Conservation (phyloP, 2,329 filamentous ascomycete species). For the Aspergillus novoparasiticus region DNA sequence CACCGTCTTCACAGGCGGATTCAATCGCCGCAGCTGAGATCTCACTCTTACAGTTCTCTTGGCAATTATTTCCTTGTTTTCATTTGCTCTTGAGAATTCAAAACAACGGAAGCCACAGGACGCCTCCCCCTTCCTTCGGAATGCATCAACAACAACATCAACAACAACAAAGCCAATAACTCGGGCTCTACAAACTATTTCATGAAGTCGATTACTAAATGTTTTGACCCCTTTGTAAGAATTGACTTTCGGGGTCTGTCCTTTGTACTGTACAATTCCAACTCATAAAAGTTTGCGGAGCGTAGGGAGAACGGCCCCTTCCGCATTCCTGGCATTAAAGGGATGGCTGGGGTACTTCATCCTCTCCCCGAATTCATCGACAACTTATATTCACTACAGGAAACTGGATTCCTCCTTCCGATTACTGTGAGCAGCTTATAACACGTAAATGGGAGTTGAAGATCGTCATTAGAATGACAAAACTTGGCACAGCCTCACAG, state of each 20-base stretch:
- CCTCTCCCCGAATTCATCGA: background rate
- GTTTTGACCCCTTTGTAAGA: background rate
- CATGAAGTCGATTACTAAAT: background rate
- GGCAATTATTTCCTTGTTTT: background rate
- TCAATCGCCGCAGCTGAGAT: background rate
- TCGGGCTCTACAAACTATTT: background rate
- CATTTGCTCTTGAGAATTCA: background rate
- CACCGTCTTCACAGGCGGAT: background rate
- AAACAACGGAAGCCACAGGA: background rate
- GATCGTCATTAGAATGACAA: no score
- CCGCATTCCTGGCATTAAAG: background rate
- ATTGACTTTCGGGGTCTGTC: background rate
- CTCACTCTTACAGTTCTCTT: background rate
- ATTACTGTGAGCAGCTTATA: background rate
- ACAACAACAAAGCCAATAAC: background rate
- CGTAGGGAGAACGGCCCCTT: background rate
- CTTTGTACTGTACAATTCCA: background rate
- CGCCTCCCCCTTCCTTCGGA: background rate
- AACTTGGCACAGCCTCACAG: background rate
- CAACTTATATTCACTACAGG: background rate
- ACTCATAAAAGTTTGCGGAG: background rate
- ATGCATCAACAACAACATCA: background rate
- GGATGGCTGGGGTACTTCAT: background rate
- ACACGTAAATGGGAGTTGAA: no score
- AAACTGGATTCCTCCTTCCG: background rate